Evolutionary conservation across 2,329 filamentous ascomycete genomes (phyloP), one percentile per base, ranked within the genome.

Genomic region (Xylaria sp.): DNA sequence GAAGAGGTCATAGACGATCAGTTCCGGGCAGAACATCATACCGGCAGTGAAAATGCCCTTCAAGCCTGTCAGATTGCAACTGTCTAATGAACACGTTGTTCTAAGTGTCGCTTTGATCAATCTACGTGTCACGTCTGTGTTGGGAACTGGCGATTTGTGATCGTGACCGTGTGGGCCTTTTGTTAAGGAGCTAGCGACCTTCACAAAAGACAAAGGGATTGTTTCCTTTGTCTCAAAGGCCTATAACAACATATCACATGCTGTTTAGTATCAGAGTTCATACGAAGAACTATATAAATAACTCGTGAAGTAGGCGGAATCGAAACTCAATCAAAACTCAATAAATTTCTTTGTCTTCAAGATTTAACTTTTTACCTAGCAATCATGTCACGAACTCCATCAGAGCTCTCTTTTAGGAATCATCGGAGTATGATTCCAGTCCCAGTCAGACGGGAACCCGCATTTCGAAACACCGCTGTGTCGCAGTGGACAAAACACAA

Each of bases 401-500:
- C 40, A 4, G 3, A 46, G 13, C 4, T 2, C 26, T 44, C 23
- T 46, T 31, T 46, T n/a, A 23, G 15, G 38, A 26, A 0, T n/a
- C 9, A n/a, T 26, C n/a, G 38, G 4, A 58, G 40, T 31, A 59
- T 31, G 26, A 59, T 44, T 13, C 38, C 56, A 6, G 40, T 44
- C 1, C 56, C 38, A 6, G 3, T 40, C 46, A 59, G 20, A 10
- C 33, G 54, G n/a, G 53, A 17, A 3, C 15, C 46, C 11, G 23
- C 46, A 5, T 9, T 28, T 3, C 49, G 15, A n/a, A 53, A 33
- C 15, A 31, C 46, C 23, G 4, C 46, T 23, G 13, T 26, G 2
- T 44, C 54, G 7, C 17, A 33, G 31, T 57, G 42, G 33, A 28
- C 1, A 23, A 69, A 54, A 28, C 64, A 69, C 31, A 56, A 44